A percentile compares a stretch with the other conserved stretches of the same genome.
Evolutionary conservation across 352 stramenopile species (phyloP).

Genomic region (Phytophthora pinifolia): DNA sequence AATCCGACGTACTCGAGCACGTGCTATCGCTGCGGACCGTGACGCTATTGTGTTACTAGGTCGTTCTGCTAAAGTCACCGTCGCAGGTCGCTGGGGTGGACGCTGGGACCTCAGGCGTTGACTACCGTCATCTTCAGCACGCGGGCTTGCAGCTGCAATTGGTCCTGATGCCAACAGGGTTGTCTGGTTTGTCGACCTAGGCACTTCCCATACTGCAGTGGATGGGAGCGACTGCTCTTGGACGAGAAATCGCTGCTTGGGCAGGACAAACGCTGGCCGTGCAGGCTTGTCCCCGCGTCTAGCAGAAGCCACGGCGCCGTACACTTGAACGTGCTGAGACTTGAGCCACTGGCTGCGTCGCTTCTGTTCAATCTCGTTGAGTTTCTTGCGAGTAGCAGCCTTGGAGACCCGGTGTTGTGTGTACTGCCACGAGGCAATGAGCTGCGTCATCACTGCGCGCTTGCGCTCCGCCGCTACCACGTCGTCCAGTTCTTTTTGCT

Average conservation of each 20-base stretch:
- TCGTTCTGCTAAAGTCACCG: conserved; percentile 8
- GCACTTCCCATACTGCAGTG: conserved; percentile 24
- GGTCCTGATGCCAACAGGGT: conserved; percentile 8
- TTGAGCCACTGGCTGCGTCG: conserved; percentile 43
- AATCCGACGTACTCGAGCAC: conserved; percentile 27
- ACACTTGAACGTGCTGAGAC: conserved; percentile 33
- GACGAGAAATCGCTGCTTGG: conserved; percentile 28
- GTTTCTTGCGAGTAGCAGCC: conserved; percentile 1
- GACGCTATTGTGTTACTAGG: conserved; percentile 8
- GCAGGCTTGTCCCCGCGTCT: conserved; percentile 13
- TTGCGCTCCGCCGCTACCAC: conserved; percentile 1
- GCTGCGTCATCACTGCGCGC: conserved; percentile 16
- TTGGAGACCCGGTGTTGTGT: conserved; percentile 16
- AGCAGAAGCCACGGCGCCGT: conserved; percentile 10
- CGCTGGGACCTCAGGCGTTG: conserved; percentile 2
- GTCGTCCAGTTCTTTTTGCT: conserved; percentile 6
- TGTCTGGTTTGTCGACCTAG: conserved; percentile 4
- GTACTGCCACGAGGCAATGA: conserved; percentile 36
- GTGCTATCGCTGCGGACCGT: conserved; percentile 22
- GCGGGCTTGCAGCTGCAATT: conserved; percentile 14
- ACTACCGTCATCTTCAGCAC: neutral
- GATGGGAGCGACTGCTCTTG: conserved; percentile 24
- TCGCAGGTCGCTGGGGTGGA: conserved; percentile 15
- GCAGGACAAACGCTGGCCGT: conserved; percentile 16
- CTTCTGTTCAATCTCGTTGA: conserved; percentile 18